Evolutionary conservation across 192 early-diverging fungal genomes (phyloP), one percentile per base, ranked within the genome.

Genomic region (Haplosporangium gracile): DNA sequence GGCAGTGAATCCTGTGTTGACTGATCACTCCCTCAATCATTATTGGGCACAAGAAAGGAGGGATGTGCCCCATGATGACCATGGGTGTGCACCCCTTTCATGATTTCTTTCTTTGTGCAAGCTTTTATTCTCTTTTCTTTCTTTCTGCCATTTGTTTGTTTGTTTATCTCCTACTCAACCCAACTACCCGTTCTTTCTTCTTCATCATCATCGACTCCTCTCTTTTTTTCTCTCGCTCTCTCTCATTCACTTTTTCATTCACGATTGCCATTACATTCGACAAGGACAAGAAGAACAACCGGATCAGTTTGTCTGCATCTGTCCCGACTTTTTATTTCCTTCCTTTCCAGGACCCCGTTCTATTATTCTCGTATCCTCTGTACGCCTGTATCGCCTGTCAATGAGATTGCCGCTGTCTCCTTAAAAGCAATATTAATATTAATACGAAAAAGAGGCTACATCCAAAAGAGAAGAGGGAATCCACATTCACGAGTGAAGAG

Each of bases 181-280:
- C 24, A 13, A 15, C 39, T 42, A 24, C n/a, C 8, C 22, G 9
- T 34, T 42, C 51, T 6, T 20, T 70, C 36, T 15, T 9, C 7
- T 43, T 74, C 45, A 38, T 32, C 53, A 32, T 65, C 24, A 2
- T 36, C 36, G 36, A 36, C 36, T 36, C 2, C 36, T 36, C 36
- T 36, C 36, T n/a, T n/a, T 40, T 49, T 45, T 26, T 43, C 18
- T 68, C 26, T 69, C 49, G 45, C 32, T 73, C 13, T 60, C 39
- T 53, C 10, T 20, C 51, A 26, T 43, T 34, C 22, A n/a, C 20
- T 53, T 34, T 4, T 34, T 36, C 36, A 38, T 51, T 71, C 49
- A 32, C 69, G 55, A n/a, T 73, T 43, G 32, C 10, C 36, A 71
- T n/a, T 60, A 45, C 71, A 80, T 73, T 73, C 40, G 42, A 43